Evolutionary conservation across 305 asterid species (phyloP).

Genomic region (Fraxinus xanthoxyloides): DNA sequence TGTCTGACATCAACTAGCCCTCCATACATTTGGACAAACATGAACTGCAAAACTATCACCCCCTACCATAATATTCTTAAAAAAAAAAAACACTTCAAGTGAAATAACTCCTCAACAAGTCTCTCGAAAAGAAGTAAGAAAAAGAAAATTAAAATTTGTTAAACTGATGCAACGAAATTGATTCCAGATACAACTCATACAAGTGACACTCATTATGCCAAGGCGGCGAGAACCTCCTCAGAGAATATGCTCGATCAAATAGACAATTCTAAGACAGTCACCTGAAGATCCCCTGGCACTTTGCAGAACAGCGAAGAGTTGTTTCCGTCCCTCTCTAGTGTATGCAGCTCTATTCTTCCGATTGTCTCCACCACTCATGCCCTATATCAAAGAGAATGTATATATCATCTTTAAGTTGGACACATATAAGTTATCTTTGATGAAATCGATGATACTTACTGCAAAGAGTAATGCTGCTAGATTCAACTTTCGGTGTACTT

Average conservation of each 20-base stretch:
- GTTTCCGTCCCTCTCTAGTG: conserved; percentile 95
- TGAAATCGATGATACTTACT: conserved; percentile 48
- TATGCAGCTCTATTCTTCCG: conserved; percentile 84
- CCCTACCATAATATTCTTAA: conserved; percentile 2
- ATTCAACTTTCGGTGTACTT: conserved; percentile 90
- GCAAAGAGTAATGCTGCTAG: conserved; percentile 85
- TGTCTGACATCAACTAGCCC: background rate
- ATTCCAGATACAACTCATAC: conserved; percentile 21
- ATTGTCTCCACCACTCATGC: conserved; percentile 73
- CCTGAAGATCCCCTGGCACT: conserved; percentile 99
- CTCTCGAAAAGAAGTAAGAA: background rate
- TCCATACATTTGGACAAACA: background rate
- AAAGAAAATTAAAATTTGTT: conserved; percentile 2
- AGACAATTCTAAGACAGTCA: conserved; percentile 24
- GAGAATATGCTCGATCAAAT: conserved; percentile 13
- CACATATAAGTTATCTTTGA: background rate
- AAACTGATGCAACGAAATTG: conserved; percentile 13
- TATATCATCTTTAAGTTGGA: background rate
- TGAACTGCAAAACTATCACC: background rate
- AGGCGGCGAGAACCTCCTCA: conserved; percentile 10
- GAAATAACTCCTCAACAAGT: conserved; percentile 16
- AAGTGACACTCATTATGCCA: conserved; percentile 16
- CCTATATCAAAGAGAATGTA: conserved; percentile 46
- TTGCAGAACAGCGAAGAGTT: conserved; percentile 96
- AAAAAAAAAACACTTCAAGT: conserved; percentile 2